Base-by-base conservation (phyloP, 768 basidiomycete genomes). In the Russula sp. region DNA sequence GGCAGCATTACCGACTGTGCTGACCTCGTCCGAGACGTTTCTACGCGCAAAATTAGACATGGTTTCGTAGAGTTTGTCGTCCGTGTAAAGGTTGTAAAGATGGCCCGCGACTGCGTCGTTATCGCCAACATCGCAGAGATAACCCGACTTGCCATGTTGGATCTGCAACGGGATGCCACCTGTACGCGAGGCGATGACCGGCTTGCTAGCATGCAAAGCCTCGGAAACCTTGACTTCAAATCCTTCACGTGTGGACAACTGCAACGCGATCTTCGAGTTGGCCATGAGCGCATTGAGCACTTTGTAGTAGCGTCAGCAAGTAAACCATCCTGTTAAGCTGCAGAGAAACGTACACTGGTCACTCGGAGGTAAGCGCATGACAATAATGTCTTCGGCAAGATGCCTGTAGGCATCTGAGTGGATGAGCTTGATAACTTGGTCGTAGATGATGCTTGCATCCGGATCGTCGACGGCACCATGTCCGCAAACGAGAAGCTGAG, bases 221-320 rank as follows among this genome's bases (percentile, higher is more conserved):
- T 96, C 92, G 52, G 92, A 94, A 55, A 95, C 94, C 75, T 98
- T 98, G 76, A 98, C 92, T 72, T 98, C 95, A 76, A 97, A 98
- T 34, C 95, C 95, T 77, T 98, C 95, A 61, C 94, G 88, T 50
- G 89, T 88, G 56, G 91, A 94, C 50, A 98, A 84, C 74, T 98
- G 95, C 54, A 93, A 82, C 4, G 91, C 94, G 62, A 95, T 87
- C 77, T 90, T 87, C 50, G 91, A 82, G 68, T 94, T 95, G 57
- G 89, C 86, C 83, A 97, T 83, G 68, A 97, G 80, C 9, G 89
- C 87, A 68, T 96, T 94, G 63, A 98, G 80, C 55, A 96, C 88
- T 86, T 22, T 22, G 65, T 56, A 45, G n/a, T 3, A 40, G 13
- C 34, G 32, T 55, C 32, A 42, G 48, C 13, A 47, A 51, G 14